Conservation (phyloP, 2,329 filamentous ascomycete genomes). For the Dryadomyces quercus-mongolicae region DNA sequence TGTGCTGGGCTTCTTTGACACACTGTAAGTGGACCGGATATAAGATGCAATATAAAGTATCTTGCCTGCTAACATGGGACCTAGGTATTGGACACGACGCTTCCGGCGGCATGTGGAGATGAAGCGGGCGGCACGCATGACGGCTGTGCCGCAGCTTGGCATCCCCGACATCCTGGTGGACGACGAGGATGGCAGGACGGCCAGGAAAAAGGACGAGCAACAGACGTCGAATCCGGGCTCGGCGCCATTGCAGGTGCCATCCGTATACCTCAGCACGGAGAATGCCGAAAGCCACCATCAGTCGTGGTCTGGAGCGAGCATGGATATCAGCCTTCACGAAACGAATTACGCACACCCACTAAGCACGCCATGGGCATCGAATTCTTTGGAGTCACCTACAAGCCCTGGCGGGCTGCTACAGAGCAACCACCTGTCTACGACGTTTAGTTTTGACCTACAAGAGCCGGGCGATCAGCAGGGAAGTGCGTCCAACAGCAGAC, state of each 20-base stretch:
- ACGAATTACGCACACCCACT: constrained; percentile 36
- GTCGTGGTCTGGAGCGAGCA: constrained; percentile 29
- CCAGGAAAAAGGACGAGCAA: not conserved
- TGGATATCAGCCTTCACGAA: constrained; percentile 31
- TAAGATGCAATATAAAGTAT: not conserved
- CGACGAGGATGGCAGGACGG: constrained; percentile 43
- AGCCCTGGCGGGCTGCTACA: not conserved
- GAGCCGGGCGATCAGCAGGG: constrained; percentile 18
- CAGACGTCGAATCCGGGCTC: not conserved
- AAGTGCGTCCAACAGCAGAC: constrained; percentile 37
- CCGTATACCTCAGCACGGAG: constrained; percentile 24
- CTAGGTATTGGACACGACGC: constrained; percentile 65
- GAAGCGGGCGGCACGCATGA: constrained; percentile 67
- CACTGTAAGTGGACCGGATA: constrained; percentile 43
- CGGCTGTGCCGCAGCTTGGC: constrained; percentile 62
- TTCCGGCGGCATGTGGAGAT: constrained; percentile 66
- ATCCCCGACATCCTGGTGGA: constrained; percentile 89
- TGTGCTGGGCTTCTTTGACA: constrained; percentile 93
- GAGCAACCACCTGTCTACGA: constrained; percentile 31
- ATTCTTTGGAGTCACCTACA: constrained; percentile 18
- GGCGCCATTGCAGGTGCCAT: constrained; percentile 8
- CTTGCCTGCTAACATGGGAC: constrained; percentile 13
- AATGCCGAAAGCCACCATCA: constrained; percentile 20
- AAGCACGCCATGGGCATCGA: constrained; percentile 32
- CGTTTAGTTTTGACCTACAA: constrained; percentile 47